Evolutionary conservation across 805 yeast species (phyloP).

Genomic region (Cyberlindnera suaveolens): DNA sequence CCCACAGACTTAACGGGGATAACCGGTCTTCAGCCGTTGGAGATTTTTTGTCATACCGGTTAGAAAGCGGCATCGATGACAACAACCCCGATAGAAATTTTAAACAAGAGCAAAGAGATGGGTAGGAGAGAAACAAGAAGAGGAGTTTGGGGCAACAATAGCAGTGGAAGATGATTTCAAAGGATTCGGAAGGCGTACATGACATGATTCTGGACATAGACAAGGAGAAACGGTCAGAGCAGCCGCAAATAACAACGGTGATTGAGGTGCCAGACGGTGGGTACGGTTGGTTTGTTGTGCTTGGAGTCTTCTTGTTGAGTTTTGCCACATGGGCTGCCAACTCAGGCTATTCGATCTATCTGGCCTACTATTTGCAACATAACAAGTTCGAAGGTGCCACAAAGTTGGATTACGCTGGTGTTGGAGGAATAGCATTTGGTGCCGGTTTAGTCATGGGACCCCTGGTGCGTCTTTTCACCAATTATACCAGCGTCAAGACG

Average conservation of each 20-base stretch:
- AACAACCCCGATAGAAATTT: too few species aligned
- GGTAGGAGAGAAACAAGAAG: too few species aligned
- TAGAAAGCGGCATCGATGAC: too few species aligned
- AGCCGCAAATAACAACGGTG: background rate
- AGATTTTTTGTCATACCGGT: too few species aligned
- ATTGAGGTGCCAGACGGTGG: constrained; percentile 24
- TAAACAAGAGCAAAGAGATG: too few species aligned
- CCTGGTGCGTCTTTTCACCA: constrained; percentile 25
- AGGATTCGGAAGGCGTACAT: too few species aligned
- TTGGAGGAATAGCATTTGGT: constrained; percentile 60
- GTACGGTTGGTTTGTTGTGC: constrained; percentile 22
- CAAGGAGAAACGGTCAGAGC: too few species aligned
- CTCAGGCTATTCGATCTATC: constrained; percentile 47
- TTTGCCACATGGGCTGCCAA: constrained; percentile 25
- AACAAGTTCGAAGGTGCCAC: constrained; percentile 46
- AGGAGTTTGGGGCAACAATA: too few species aligned
- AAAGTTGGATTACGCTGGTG: constrained; percentile 54
- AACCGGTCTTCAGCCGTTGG: too few species aligned
- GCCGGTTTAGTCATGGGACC: constrained; percentile 60
- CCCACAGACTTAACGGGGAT: too few species aligned
- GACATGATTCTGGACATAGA: too few species aligned
- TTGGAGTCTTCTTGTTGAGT: constrained; percentile 18
- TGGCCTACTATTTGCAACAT: constrained; percentile 49
- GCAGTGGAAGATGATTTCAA: too few species aligned
- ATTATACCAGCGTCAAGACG: constrained; percentile 32